A percentile compares a stretch with the other conserved stretches of the same genome.
Conservation (phyloP, 2,329 filamentous ascomycete species). For the Aspergillus clavatus region DNA sequence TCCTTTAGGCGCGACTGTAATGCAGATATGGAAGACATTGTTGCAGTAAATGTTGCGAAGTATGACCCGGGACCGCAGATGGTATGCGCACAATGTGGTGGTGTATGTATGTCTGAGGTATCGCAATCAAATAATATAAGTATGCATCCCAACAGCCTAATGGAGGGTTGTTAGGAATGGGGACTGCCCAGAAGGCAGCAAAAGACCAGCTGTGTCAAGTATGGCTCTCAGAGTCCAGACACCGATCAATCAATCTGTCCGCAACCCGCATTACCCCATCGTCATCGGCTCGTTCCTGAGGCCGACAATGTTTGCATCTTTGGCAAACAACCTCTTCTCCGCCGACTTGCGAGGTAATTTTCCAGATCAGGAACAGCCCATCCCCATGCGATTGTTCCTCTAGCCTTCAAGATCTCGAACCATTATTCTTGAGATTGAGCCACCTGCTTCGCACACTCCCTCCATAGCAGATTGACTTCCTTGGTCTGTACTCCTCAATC, state of each 20-base stretch:
- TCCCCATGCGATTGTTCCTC: slow-evolving; percentile 1
- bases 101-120: background rate
- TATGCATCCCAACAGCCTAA: background rate
- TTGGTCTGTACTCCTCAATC: too few species aligned
- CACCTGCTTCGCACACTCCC: too few species aligned
- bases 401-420: background rate
- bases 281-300: slow-evolving; percentile 29
- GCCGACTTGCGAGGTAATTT: background rate
- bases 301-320: slow-evolving; percentile 27
- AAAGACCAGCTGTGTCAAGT: too few species aligned
- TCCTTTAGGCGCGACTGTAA: slow-evolving; percentile 48
- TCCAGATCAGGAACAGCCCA: background rate
- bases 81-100: background rate
- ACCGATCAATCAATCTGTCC: background rate
- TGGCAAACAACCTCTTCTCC: slow-evolving; percentile 21
- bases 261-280: slow-evolving; percentile 21
- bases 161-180: too few species aligned
- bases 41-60: slow-evolving; percentile 2
- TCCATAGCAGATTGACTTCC: too few species aligned
- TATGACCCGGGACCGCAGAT: background rate
- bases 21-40: slow-evolving; percentile 36
- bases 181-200: too few species aligned
- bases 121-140: background rate
- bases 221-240: too few species aligned
- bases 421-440: background rate